These are phyloP conservation scores for Mycena olivaceomarginata DNA, from an alignment of 768 basidiomycete genomes.

Conservation along the genomic window DNA sequence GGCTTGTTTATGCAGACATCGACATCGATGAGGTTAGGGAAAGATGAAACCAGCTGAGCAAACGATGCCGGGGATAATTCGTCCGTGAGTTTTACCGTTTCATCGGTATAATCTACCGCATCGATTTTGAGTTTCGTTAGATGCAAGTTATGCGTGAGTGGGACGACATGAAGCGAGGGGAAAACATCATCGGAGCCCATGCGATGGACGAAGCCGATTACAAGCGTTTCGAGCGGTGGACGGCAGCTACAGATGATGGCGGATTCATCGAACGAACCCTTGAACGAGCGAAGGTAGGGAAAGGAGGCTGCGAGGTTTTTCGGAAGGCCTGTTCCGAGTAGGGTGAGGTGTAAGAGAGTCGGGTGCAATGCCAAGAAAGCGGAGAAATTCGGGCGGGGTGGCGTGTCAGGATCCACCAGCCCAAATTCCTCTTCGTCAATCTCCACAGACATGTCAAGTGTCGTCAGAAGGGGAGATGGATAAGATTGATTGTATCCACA, in stretches of 20 bases:
- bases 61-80: slow-evolving; percentile 20
- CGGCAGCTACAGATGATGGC: not conserved
- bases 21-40: slow-evolving; percentile 35
- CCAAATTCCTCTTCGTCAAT: not conserved
- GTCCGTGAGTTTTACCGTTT: not conserved
- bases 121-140: not conserved
- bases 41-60: slow-evolving; percentile 19
- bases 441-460: not conserved
- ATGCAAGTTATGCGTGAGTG: not conserved
- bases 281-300: slow-evolving; percentile 16
- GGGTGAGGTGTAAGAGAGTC: not conserved
- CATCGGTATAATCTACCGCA: not conserved
- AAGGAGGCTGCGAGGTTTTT: not conserved
- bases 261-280: not conserved
- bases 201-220: not conserved
- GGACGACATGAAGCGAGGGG: not conserved
- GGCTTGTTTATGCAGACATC: slow-evolving; percentile 8
- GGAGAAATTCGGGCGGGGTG: not conserved
- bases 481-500: not conserved
- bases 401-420: not conserved
- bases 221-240: not conserved
- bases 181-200: not conserved
- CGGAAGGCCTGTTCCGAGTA: not conserved
- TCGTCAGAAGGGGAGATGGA: not conserved
- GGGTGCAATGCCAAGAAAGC: slow-evolving; percentile 13